A percentile compares a stretch with the other conserved stretches of the same genome.
These are phyloP conservation scores for Trichoderma cornu-damae DNA, from an alignment of 2,329 filamentous ascomycete genomes.

Conservation along the genomic window DNA sequence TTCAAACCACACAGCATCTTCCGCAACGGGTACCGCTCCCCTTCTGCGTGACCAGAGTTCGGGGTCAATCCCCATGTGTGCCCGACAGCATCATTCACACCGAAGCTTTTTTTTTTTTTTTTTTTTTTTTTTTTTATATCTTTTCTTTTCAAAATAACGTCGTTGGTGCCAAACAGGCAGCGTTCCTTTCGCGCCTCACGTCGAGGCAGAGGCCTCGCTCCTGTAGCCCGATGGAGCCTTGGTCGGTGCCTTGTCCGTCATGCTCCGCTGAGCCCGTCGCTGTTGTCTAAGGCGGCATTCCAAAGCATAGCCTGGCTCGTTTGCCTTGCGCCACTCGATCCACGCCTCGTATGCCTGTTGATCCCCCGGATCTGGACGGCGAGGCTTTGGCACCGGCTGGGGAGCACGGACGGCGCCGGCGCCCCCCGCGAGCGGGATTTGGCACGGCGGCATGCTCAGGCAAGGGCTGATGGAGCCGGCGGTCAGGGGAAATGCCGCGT, in stretches of 20 bases:
- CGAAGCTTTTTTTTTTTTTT: too few species aligned
- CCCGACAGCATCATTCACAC: not conserved
- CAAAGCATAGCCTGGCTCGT: conserved; percentile 44
- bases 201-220: not conserved
- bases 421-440: not conserved
- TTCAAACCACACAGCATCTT: not conserved
- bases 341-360: conserved; percentile 46
- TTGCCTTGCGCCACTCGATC: conserved; percentile 46
- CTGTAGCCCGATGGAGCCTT: conserved; percentile 7
- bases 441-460: not conserved
- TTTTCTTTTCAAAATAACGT: too few species aligned
- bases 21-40: not conserved
- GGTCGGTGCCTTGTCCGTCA: not conserved
- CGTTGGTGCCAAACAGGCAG: too few species aligned
- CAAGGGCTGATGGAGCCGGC: not conserved
- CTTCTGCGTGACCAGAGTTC: too few species aligned
- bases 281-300: conserved; percentile 43
- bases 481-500: not conserved
- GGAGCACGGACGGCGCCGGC: conserved; percentile 14
- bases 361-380: conserved; percentile 35
- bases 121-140: too few species aligned
- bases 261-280: conserved; percentile 31
- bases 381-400: conserved; percentile 38
- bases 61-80: not conserved
- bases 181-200: not conserved